Base-by-base conservation (phyloP, 495 filamentous ascomycete species). In the Penicillium goetzii region DNA sequence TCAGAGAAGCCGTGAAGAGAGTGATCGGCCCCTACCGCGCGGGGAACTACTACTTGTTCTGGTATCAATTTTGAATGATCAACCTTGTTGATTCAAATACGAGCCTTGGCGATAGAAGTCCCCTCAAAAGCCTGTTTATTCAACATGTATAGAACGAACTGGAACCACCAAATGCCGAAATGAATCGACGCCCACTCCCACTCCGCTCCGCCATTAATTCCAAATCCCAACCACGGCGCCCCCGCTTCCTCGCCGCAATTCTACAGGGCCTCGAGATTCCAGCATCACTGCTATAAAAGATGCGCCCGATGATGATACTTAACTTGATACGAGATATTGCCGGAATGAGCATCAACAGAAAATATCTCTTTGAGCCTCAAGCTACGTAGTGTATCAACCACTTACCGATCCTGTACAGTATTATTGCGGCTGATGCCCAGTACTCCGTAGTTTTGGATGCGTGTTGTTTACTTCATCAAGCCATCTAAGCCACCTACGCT, bases 171-270 rank as follows among this genome's bases (percentile, higher is more conserved):
- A 17, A 41, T 0, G 15, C 19, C 19, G 41, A 19, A 43, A 43
- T 10, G n/a, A 43, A 43, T 21, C 7, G n/a, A 21, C n/a, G 6
- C 41, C 41, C 41, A 43, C 41, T 21, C 8, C 32, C 51, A 19
- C 14, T 34, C 51, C 17, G n/a, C 32, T 15, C 32, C 52, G 28
- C 52, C 4, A 36, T 33, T 11, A 36, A 21, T 55, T 55, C 12
- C 52, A 55, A 55, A 55, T 55, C 52, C 52, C 52, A 32, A 55
- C 28, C 28, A n/a, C 3, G 3, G 17, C n/a, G 52, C 52, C 51
- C 26, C 19, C 51, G 52, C 52, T 14, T 23, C 52, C 43, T 47
- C 43, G 25, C 26, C 8, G 47, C 25, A 21, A 30, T 11, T n/a
- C 6, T 28, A 11, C 47, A 55, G 17, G 14, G 30, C 30, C 30